Percentiles rank a stretch among this genome's conserved stretches.
These are phyloP conservation scores for Botrytis fabae DNA, from an alignment of 2,329 filamentous ascomycete genomes.

Conservation along the genomic window DNA sequence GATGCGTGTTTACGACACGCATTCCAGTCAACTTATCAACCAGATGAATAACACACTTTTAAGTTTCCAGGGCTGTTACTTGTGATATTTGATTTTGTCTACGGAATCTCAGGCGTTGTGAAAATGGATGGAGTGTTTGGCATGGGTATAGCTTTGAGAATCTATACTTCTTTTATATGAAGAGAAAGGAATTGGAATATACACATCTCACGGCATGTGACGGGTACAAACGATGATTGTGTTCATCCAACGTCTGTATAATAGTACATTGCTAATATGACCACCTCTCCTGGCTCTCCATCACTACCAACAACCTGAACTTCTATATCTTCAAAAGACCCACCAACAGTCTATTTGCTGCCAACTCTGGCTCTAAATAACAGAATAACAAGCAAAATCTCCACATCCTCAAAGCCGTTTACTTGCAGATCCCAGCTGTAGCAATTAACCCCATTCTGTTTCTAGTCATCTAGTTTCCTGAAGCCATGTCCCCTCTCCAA, in stretches of 20 bases:
- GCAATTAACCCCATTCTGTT: background rate
- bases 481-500: background rate
- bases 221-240: background rate
- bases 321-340: background rate
- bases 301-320: background rate
- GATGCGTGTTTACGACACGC: too few relatives aligned
- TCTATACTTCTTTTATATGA: background rate
- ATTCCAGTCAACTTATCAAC: background rate
- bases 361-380: background rate
- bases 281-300: too few relatives aligned
- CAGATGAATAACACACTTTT: background rate
- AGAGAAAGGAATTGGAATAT: background rate
- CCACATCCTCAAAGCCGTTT: background rate
- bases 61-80: background rate
- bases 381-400: background rate
- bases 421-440: background rate
- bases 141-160: background rate
- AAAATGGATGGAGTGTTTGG: background rate
- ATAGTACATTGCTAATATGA: background rate
- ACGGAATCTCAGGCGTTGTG: background rate
- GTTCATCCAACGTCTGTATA: background rate
- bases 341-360: background rate
- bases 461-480: background rate
- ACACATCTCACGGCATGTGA: background rate
- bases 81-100: background rate